These are phyloP conservation scores for sunflower (Helianthus annuus) DNA, from an alignment of 129 eudicot species.

Conservation along the genomic window DNA sequence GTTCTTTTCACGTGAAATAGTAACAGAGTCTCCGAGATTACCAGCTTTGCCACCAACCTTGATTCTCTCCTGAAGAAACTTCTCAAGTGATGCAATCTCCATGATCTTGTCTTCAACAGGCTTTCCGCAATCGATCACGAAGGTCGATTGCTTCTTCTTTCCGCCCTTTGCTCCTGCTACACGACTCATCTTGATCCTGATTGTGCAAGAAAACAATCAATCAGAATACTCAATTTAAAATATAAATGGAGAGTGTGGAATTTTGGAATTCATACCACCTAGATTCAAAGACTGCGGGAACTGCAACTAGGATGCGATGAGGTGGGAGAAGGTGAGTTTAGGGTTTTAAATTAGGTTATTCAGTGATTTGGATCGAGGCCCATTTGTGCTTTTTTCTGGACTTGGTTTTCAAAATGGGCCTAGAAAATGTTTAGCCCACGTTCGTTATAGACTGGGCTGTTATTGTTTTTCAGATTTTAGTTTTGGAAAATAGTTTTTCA, in stretches of 20 bases:
- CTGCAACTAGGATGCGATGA: conserved; percentile 28
- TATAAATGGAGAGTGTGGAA: neutral
- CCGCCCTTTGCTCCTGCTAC: conserved; percentile 43
- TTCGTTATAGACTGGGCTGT: neutral
- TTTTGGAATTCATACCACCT: conserved; percentile 5
- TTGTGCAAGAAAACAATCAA: neutral
- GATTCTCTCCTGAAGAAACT: conserved; percentile 60
- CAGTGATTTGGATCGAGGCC: conserved; percentile 16
- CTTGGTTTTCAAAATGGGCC: neutral
- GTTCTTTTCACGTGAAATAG: conserved; percentile 54
- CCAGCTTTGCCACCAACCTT: conserved; percentile 63
- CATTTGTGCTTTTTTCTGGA: neutral
- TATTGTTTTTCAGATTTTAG: neutral
- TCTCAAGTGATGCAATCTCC: conserved; percentile 58
- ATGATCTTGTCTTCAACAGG: conserved; percentile 63
- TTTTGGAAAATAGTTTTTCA: no score
- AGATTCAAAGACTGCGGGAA: conserved; percentile 23
- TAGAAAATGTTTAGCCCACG: neutral
- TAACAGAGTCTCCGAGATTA: conserved; percentile 54
- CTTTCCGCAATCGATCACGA: conserved; percentile 55
- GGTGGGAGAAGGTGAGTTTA: conserved; percentile 3
- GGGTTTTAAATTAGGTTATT: conserved; percentile 42
- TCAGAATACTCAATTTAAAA: neutral
- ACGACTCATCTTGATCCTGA: conserved; percentile 47
- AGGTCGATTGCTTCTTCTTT: conserved; percentile 49